Evolutionary conservation across 495 filamentous ascomycete genomes (phyloP).

Genomic region (Trichoderma parareesei): DNA sequence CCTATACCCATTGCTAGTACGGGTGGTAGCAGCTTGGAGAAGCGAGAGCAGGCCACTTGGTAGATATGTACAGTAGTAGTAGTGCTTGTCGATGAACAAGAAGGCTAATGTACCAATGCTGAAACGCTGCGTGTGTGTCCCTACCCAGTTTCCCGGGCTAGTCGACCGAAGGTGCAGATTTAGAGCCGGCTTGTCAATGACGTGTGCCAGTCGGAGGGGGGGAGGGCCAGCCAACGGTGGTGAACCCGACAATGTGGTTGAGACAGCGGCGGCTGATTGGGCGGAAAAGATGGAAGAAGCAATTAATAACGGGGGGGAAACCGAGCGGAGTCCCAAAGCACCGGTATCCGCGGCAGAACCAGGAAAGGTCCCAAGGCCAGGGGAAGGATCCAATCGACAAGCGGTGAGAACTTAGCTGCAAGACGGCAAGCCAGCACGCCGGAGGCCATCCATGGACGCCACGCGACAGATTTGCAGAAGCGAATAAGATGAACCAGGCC

Average conservation of each 20-base stretch:
- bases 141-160: background rate
- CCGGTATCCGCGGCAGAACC: background rate
- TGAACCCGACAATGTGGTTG: constrained; percentile 6
- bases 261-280: background rate
- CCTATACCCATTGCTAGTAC: background rate
- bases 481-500: constrained; percentile 1
- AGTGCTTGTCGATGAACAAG: too few species aligned
- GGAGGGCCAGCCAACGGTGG: background rate
- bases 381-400: background rate
- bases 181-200: background rate
- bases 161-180: background rate
- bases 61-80: too few species aligned
- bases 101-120: background rate
- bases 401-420: constrained; percentile 6
- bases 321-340: background rate
- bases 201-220: constrained; percentile 3
- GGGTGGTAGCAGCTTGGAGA: background rate
- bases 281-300: background rate
- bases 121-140: background rate
- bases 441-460: background rate
- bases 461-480: constrained; percentile 1
- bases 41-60: background rate
- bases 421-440: background rate
- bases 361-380: background rate
- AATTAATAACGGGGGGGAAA: background rate